Percentiles rank a stretch among this genome's conserved stretches.
Evolutionary conservation across 2,329 filamentous ascomycete genomes (phyloP).

Genomic region (Chaetomiaceae sp.): DNA sequence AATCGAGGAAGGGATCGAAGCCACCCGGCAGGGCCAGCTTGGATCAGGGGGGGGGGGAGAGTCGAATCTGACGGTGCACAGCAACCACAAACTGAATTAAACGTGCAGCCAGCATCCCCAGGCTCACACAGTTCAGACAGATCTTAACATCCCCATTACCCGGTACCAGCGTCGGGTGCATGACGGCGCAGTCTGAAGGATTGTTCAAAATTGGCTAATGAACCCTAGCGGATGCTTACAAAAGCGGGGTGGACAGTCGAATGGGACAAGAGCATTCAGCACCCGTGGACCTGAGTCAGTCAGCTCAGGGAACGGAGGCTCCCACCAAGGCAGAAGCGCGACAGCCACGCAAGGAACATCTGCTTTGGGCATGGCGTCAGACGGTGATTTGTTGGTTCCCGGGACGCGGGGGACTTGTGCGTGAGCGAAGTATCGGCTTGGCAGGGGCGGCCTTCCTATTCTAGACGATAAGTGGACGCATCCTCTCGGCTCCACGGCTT

Average conservation of each 20-base stretch:
- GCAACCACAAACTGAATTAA: not conserved
- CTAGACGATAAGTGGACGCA: not conserved
- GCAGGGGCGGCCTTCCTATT: slow-evolving; percentile 12
- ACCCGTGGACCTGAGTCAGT: slow-evolving; percentile 7
- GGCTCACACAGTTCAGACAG: not conserved
- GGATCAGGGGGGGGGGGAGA: not conserved
- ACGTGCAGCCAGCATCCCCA: not conserved
- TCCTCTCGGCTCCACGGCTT: not conserved
- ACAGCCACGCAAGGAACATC: not conserved
- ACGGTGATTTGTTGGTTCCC: slow-evolving; percentile 1
- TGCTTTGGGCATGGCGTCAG: slow-evolving; percentile 6
- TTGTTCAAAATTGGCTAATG: slow-evolving; percentile 1
- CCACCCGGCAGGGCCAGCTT: not conserved
- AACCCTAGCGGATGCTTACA: not conserved
- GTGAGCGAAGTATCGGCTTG: slow-evolving; percentile 10
- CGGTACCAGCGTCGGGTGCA: not conserved
- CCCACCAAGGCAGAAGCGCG: not conserved
- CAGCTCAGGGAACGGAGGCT: too few relatives aligned
- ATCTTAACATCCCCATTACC: too few relatives aligned
- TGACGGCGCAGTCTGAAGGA: not conserved
- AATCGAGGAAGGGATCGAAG: slow-evolving; percentile 9
- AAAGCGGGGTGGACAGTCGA: not conserved
- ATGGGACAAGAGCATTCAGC: not conserved
- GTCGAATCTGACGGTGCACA: not conserved
- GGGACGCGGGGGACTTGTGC: slow-evolving; percentile 15